Evolutionary conservation across 2,329 filamentous ascomycete genomes (phyloP), one percentile per base, ranked within the genome.

Genomic region (Hypoxylon sp.): DNA sequence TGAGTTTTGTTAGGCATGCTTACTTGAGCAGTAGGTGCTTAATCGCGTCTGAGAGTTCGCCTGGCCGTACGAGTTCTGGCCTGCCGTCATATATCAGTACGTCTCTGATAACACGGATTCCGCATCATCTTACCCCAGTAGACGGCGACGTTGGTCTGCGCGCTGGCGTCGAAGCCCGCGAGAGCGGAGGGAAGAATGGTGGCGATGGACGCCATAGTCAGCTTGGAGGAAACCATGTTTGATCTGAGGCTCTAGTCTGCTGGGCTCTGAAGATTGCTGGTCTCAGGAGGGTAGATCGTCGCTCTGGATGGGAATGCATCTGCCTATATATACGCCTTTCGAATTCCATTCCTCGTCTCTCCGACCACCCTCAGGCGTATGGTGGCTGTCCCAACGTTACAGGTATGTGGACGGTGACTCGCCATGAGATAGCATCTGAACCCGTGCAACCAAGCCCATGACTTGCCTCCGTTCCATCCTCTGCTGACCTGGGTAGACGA

Each of bases 31-130:
- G 71, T 89, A 90, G 48, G 79, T 72, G 1, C 79, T 76, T 3
- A 89, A 75, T 3, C 82, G 75, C 62, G 83, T 75, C 70, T 89
- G 87, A 2, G 78, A 76, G 15, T 67, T 72, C 3, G 75, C 76
- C 56, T 79, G 75, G 8, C 77, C 74, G 61, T 77, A 79, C 0
- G 86, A 89, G 70, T 90, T 89, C 68, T 90, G 87, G 3, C 81
- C 75, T 77, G 27, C 52, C 23, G 21, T 63, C 18, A 41, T 33
- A 49, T 23, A 26, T 70, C 18, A 68, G 63, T 29, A 7, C 41
- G 17, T 33, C 13, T 11, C 38, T 24, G 11, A 27, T 31, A 17
- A 18, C 3, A 23, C 17, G 24, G 26, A 7, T 37, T 21, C 13
- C 15, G 11, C 10, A 13, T 38, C 7, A 35, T 11, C 73, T 66